Evolutionary conservation across 805 yeast species (phyloP).

Genomic region (Pichia deserticola): DNA sequence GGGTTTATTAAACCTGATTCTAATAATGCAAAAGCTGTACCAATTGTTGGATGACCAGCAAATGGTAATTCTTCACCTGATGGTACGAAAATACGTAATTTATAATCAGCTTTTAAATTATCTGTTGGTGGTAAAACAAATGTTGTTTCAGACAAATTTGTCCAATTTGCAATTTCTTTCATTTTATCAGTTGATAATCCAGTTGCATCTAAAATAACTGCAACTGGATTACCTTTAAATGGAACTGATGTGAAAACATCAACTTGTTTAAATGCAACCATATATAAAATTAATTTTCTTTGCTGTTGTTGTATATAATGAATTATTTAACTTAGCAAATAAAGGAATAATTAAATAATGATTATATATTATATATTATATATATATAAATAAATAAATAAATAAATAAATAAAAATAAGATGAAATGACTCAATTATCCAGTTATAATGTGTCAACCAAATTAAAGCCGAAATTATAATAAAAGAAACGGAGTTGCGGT

Average conservation of each 20-base stretch:
- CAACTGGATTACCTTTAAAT: conserved; percentile 49
- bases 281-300: not conserved
- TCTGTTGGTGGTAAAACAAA: conserved; percentile 38
- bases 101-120: conserved; percentile 34
- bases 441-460: too few species aligned
- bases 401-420: too few species aligned
- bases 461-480: too few species aligned
- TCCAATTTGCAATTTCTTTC: conserved; percentile 49
- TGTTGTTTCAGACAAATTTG: conserved; percentile 53
- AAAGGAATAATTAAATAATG: too few species aligned
- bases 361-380: too few species aligned
- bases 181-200: conserved; percentile 33
- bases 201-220: conserved; percentile 40
- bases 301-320: too few species aligned
- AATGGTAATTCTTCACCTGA: conserved; percentile 40
- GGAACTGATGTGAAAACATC: conserved; percentile 36
- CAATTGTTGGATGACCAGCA: conserved; percentile 62
- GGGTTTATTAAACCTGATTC: conserved; percentile 19
- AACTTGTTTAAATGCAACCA: conserved; percentile 25
- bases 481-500: too few species aligned
- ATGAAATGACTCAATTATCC: too few species aligned
- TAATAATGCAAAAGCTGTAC: conserved; percentile 40
- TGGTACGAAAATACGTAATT: conserved; percentile 44
- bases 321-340: too few species aligned
- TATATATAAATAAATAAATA: too few species aligned